Conservation (phyloP, 305 asterid genomes). For the Solanum hybrid region DNA sequence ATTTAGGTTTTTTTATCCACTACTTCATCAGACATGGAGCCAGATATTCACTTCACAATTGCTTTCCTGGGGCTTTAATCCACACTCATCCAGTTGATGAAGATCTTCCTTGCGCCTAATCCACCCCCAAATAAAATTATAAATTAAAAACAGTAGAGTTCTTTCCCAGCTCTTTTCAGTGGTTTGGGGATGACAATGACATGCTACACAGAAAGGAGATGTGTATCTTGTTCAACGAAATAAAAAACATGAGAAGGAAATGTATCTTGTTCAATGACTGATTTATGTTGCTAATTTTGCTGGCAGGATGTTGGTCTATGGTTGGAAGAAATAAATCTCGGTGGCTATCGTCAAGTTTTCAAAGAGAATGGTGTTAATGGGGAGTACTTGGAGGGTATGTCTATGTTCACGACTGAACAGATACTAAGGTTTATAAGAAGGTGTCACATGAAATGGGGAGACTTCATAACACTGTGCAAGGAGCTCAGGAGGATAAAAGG, state of each 20-base stretch:
- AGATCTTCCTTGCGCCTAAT: neutral
- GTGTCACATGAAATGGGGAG: constrained; percentile 99
- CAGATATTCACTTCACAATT: neutral
- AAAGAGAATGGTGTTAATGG: constrained; percentile 94
- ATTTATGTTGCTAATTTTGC: constrained; percentile 7
- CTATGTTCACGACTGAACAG: constrained; percentile 97
- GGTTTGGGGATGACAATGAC: neutral
- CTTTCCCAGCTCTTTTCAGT: neutral
- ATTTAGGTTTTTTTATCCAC: neutral
- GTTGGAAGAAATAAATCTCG: constrained; percentile 96
- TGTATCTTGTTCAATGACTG: neutral
- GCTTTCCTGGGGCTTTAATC: neutral
- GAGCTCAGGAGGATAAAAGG: constrained; percentile 99
- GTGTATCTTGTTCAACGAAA: neutral
- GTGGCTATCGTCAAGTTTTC: constrained; percentile 72
- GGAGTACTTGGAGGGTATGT: constrained; percentile 96
- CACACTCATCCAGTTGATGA: neutral
- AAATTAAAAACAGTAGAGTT: neutral
- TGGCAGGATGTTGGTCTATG: constrained; percentile 90
- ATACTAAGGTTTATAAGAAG: constrained; percentile 93
- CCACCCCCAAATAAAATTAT: neutral
- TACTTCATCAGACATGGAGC: neutral
- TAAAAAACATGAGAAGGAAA: neutral
- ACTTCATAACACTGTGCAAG: constrained; percentile 96
- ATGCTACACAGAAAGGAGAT: neutral